These are phyloP conservation scores for Schizosaccharomyces lindneri DNA, from an alignment of 805 yeast genomes.

Conservation along the genomic window DNA sequence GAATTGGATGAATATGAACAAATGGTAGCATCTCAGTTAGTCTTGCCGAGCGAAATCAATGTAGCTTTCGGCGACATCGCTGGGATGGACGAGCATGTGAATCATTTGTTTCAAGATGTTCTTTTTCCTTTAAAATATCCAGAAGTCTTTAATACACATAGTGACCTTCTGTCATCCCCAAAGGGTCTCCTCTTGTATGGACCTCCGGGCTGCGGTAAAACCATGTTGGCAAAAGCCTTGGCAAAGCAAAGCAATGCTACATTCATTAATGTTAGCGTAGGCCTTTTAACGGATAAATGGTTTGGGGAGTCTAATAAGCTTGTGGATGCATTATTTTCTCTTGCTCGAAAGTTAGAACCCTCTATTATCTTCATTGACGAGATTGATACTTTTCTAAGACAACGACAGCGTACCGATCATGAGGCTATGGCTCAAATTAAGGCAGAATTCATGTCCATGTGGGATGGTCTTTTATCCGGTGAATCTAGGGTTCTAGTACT, in stretches of 20 bases:
- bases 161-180: conserved; percentile 37
- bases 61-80: conserved; percentile 67
- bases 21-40: conserved; percentile 48
- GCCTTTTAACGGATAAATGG: conserved; percentile 79
- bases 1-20: conserved; percentile 51
- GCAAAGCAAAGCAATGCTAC: conserved; percentile 90
- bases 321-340: conserved; percentile 68
- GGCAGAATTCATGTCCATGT: conserved; percentile 90
- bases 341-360: conserved; percentile 88
- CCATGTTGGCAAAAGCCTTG: conserved; percentile 78
- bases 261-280: conserved; percentile 86
- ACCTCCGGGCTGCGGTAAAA: conserved; percentile 95
- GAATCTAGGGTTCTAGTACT: conserved; percentile 61
- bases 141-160: conserved; percentile 5
- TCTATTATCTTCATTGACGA: conserved; percentile 89
- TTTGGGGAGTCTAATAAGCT: conserved; percentile 94
- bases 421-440: conserved; percentile 86
- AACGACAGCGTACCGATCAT: conserved; percentile 62
- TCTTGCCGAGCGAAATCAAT: conserved; percentile 61
- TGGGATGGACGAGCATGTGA: conserved; percentile 60
- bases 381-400: conserved; percentile 84
- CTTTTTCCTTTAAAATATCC: conserved; percentile 49
- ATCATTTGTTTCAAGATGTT: conserved; percentile 69
- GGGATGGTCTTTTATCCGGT: conserved; percentile 68
- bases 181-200: conserved; percentile 84